These are phyloP conservation scores for Aspergillus wentii DNA, from an alignment of 495 filamentous ascomycete species.

Conservation along the genomic window DNA sequence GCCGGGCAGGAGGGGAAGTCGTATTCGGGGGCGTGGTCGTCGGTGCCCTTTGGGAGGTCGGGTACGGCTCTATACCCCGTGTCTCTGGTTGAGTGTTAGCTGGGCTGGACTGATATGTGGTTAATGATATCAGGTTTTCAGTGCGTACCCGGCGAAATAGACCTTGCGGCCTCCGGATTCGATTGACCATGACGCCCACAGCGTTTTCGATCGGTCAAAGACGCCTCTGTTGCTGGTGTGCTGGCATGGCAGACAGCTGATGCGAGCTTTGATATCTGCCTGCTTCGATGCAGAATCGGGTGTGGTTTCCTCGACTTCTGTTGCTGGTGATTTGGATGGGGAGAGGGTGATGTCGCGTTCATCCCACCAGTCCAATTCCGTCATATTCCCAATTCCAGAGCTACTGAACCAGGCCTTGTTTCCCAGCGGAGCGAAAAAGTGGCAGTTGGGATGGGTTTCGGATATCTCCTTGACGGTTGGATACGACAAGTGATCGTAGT, in stretches of 20 bases:
- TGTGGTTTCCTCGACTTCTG: constrained; percentile 21
- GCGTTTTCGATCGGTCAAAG: constrained; percentile 66
- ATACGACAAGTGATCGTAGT: constrained; percentile 90
- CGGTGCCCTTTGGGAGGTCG: constrained; percentile 54
- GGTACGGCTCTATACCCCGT: constrained; percentile 84
- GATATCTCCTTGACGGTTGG: constrained; percentile 66
- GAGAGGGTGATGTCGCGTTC: constrained; percentile 65
- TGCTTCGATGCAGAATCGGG: constrained; percentile 19
- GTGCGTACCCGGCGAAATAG: constrained; percentile 40
- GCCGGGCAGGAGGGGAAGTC: constrained; percentile 76
- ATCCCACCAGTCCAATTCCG: constrained; percentile 97
- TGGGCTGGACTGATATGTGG: constrained; percentile 4
- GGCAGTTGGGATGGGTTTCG: constrained; percentile 67
- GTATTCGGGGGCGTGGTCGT: constrained; percentile 70
- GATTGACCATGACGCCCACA: constrained; percentile 88
- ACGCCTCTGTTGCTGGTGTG: constrained; percentile 67
- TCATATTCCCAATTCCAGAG: constrained; percentile 65
- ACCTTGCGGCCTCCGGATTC: constrained; percentile 55
- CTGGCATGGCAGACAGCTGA: constrained; percentile 83
- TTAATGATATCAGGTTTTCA: not conserved
- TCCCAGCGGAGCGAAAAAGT: constrained; percentile 88
- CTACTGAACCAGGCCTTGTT: constrained; percentile 78
- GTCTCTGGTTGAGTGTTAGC: constrained; percentile 34
- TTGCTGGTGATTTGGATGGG: constrained; percentile 17
- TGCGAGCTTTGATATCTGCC: constrained; percentile 61